phyloP scores from a whole-genome alignment of 352 stramenopile genomes.

The Pythium plurisporium region DNA sequence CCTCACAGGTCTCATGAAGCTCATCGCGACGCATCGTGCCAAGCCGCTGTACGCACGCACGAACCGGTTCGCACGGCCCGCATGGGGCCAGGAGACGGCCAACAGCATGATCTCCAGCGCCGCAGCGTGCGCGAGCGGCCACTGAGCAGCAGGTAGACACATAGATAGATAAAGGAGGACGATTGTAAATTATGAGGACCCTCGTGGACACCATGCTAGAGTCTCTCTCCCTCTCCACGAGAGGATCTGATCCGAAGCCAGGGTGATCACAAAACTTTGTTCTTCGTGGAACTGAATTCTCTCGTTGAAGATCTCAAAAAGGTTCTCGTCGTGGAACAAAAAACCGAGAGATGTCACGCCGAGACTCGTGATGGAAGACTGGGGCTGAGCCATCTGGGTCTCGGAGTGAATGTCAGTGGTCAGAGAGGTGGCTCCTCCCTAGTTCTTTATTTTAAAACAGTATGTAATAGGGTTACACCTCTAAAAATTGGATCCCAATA shows the following conservation, averaged over 20 bases:
- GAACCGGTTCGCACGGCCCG: slow-evolving; percentile 21
- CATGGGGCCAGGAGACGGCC: not conserved
- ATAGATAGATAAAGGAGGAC: not conserved
- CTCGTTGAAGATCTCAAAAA: too few species aligned
- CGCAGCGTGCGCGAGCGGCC: not conserved
- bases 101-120: not conserved
- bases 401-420: not conserved
- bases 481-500: not conserved
- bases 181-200: not conserved
- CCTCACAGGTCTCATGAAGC: slow-evolving; percentile 24
- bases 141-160: not conserved
- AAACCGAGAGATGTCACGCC: too few species aligned
- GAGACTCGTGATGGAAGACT: not conserved
- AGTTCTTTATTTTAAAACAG: not conserved
- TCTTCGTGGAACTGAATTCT: too few species aligned
- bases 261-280: too few species aligned
- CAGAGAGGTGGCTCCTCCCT: not conserved
- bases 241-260: too few species aligned
- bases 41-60: slow-evolving; percentile 22
- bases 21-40: slow-evolving; percentile 11
- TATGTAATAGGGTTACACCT: too few species aligned
- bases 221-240: not conserved
- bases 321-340: too few species aligned
- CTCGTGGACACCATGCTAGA: not conserved
- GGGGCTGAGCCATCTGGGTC: not conserved